Base-by-base conservation (phyloP, 2,329 filamentous ascomycete species). In the Fusarium foetens region DNA sequence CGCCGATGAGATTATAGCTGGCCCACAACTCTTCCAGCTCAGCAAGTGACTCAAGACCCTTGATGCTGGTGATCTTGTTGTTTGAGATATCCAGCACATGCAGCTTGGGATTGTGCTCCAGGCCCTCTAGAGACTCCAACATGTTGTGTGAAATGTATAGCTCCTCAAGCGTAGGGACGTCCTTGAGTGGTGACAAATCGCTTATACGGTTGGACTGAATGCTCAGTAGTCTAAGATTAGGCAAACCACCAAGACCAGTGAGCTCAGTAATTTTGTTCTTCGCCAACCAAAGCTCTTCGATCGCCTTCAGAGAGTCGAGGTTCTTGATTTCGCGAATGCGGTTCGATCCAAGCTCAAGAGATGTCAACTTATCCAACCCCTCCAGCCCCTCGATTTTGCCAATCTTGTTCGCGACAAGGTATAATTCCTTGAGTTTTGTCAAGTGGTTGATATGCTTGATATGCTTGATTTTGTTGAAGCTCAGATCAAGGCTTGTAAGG, bases 381-480 rank as follows among this genome's bases (percentile, higher is more conserved):
- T 94, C 92, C 14, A 99, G 85, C 19, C 92, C 92, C 78, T 98
- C 95, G 76, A 99, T 98, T 61, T 86, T 91, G 73, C 88, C 88
- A 79, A 99, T 97, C 81, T 96, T 96, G 83, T 99, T 98, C 79
- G 97, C 94, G 54, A 98, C 94, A 76, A 99, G 93, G 81, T 93
- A 99, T 6, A 99, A 81, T 75, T 98, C 94, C 70, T 88, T 92
- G 63, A 98, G 87, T 59, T 94, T 88, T 27, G 85, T 91, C 66
- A 99, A 84, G 77, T 95, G 92, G 65, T 88, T 88, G 73, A 98
- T 85, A 77, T 95, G 91, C 83, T 97, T 97, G 85, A 99, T 97
- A 83, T 98, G 95, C 81, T 97, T 98, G 85, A 99, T 95, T 86
- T 98, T 98, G 86, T 99, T 99, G 89, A 98, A 99, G 81, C 93